Evolutionary conservation across 768 basidiomycete species (phyloP).

Genomic region (Pulveroboletus sp.): DNA sequence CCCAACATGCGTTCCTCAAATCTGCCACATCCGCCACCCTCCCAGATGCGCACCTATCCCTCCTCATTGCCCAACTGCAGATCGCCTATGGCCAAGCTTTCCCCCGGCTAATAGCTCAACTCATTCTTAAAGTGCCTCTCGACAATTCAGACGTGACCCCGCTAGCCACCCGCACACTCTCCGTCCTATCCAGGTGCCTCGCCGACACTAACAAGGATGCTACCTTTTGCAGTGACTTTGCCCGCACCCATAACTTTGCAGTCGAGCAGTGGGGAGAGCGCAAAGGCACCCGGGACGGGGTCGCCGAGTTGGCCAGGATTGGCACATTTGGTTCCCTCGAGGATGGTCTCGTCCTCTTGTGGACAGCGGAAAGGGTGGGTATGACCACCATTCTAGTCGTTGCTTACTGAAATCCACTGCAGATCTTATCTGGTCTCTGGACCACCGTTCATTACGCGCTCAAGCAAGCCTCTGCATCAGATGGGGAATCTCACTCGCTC

Average conservation of each 20-base stretch:
- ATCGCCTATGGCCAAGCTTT: conserved; percentile 75
- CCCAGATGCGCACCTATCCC: conserved; percentile 43
- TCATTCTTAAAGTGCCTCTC: conserved; percentile 58
- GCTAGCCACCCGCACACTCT: conserved; percentile 36
- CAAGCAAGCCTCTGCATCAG: background rate
- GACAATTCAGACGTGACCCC: conserved; percentile 8
- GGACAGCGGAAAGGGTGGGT: conserved; percentile 75
- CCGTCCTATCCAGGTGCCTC: conserved; percentile 51
- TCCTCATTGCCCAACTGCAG: conserved; percentile 71
- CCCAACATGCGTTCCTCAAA: conserved; percentile 56
- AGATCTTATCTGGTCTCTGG: conserved; percentile 77
- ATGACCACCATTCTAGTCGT: background rate
- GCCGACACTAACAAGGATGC: conserved; percentile 57
- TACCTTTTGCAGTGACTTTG: conserved; percentile 57
- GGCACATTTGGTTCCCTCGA: conserved; percentile 44
- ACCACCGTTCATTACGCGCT: conserved; percentile 37
- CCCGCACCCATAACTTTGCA: conserved; percentile 42
- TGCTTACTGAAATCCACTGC: background rate
- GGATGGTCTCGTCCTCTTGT: conserved; percentile 70
- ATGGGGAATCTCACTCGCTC: background rate
- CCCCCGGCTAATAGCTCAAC: conserved; percentile 64
- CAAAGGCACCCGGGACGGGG: conserved; percentile 65
- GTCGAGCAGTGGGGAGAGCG: conserved; percentile 48
- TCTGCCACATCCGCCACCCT: conserved; percentile 57
- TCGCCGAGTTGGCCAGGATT: conserved; percentile 65